Conservation (phyloP, 2,329 filamentous ascomycete species). For the Didymosphaeria variabile region DNA sequence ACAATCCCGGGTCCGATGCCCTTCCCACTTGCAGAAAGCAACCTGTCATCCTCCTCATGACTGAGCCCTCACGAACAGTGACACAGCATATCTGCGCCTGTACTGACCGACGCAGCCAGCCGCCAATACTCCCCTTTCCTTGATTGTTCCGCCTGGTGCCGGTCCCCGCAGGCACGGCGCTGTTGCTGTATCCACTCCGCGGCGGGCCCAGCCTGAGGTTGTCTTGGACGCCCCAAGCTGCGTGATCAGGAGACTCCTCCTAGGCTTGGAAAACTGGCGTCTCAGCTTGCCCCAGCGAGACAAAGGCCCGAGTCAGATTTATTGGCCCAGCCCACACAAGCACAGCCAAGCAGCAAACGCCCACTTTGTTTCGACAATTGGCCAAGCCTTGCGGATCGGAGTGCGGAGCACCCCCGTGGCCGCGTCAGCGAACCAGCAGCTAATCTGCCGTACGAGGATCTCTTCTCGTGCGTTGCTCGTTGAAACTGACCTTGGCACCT, state of each 20-base stretch:
- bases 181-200: slow-evolving; percentile 16
- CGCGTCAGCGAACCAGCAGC: slow-evolving; percentile 41
- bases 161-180: slow-evolving; percentile 5
- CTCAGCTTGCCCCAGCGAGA: slow-evolving; percentile 44
- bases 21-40: slow-evolving; percentile 5
- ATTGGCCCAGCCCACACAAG: slow-evolving; percentile 45
- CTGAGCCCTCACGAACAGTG: neutral
- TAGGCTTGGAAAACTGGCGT: slow-evolving; percentile 23
- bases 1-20: slow-evolving; percentile 33
- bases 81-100: neutral
- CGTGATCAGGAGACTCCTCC: slow-evolving; percentile 14
- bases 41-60: slow-evolving; percentile 6
- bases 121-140: neutral
- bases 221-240: slow-evolving; percentile 25
- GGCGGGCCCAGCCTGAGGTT: slow-evolving; percentile 24
- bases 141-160: slow-evolving; percentile 7
- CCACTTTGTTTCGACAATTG: slow-evolving; percentile 39
- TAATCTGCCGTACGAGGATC: neutral
- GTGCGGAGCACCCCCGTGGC: slow-evolving; percentile 39
- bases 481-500: neutral
- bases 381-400: slow-evolving; percentile 38
- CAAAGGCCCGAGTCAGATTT: slow-evolving; percentile 40
- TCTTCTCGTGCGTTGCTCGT: neutral
- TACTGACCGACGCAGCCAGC: neutral
- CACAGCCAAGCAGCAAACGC: slow-evolving; percentile 44